Base-by-base conservation (phyloP, 139 green algal genomes). In the Tetradesmus obliquus region DNA sequence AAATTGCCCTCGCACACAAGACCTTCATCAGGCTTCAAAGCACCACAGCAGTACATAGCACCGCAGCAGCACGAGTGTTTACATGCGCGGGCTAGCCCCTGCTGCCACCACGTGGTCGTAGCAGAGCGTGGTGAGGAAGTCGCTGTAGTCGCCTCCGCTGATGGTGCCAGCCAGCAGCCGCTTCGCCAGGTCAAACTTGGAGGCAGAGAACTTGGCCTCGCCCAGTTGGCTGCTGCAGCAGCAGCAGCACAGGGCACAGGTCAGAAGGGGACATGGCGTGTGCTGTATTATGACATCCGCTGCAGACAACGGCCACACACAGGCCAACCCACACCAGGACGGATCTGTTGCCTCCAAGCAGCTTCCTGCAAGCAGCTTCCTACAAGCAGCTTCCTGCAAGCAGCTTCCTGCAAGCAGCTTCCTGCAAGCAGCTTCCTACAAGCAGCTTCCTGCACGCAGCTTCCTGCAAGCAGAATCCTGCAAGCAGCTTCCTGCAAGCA, bases 41-140 rank as follows among this genome's bases (percentile, higher is more conserved):
- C 7, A 66, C 57, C 57, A 66, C 57, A 66, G 57, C 57, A 66
- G 57, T 9, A 66, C 57, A 66, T 66, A 66, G 57, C 57, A 9
- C 57, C 8, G 1, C 7, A 66, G 57, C 57, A 76, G 2, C 17
- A 22, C 8, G 10, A 5, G 10, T 79, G 22, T 20, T 89, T 32
- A 89, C 84, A 89, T 80, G 62, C 45, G 60, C 7, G 84, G 84
- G 53, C 10, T 54, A 20, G 84, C 84, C 10, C 20, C 79, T 74
- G 69, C 13, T 83, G 91, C 82, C 24, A 94, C 58, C 58, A 94
- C 94, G 82, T 95, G 92, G 55, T 95, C 93, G 84, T 96, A 96
- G 93, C 94, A 96, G 32, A 96, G 92, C 0, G 81, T 94, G 58
- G 94, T 96, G 13, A 96, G 92, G 92, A 96, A 96, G 88, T 96